Conservation (phyloP, 192 early-diverging fungal species). For the Gryganskiella cystojenkinii region DNA sequence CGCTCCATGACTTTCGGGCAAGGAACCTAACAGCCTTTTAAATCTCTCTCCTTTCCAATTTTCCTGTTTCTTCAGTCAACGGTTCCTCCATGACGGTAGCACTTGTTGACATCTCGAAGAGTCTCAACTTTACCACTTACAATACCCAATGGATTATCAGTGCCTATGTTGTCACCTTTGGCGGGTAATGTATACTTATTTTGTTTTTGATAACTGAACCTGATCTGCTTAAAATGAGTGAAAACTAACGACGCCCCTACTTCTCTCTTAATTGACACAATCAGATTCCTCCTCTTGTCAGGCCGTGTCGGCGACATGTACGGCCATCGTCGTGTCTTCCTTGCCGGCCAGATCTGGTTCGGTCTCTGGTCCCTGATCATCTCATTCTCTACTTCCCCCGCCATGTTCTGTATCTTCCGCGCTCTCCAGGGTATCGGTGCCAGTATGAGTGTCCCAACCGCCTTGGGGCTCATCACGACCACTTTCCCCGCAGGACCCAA, state of each 20-base stretch:
- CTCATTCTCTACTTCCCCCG: constrained; percentile 35
- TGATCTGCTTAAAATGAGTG: too few relatives aligned
- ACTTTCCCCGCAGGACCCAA: constrained; percentile 39
- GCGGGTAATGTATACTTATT: constrained; percentile 23
- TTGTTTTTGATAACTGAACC: not conserved
- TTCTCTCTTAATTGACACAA: not conserved
- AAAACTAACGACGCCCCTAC: too few relatives aligned
- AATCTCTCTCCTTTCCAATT: not conserved
- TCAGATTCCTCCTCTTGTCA: constrained; percentile 40
- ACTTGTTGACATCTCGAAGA: constrained; percentile 26
- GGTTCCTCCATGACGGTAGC: constrained; percentile 48
- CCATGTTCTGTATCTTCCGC: constrained; percentile 48
- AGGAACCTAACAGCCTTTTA: too few relatives aligned
- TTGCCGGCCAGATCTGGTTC: constrained; percentile 46
- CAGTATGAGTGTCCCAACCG: constrained; percentile 47
- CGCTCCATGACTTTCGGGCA: too few relatives aligned
- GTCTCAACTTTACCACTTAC: constrained; percentile 30
- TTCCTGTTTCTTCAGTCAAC: constrained; percentile 22
- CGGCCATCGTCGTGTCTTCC: constrained; percentile 47
- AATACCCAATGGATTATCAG: constrained; percentile 41
- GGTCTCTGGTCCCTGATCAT: constrained; percentile 45
- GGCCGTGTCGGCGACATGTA: constrained; percentile 55
- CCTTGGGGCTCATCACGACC: constrained; percentile 41
- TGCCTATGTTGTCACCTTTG: constrained; percentile 45
- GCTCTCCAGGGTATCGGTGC: constrained; percentile 54